phyloP scores from a whole-genome alignment of 371 early-diverging fungal species.

The Entomophthora muscae region DNA sequence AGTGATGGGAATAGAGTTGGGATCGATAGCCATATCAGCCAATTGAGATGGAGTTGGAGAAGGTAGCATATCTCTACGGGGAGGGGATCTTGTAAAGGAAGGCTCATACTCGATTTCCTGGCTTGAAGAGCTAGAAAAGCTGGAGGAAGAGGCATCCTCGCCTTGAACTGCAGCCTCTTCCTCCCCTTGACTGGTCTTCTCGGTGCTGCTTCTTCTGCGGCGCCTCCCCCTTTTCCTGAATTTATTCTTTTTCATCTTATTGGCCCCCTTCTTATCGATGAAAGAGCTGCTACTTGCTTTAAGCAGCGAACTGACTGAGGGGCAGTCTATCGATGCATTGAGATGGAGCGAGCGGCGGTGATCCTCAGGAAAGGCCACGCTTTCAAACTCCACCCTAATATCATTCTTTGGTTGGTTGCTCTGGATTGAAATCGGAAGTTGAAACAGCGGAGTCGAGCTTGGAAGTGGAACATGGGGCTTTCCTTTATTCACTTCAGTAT shows the following conservation, averaged over 20 bases:
- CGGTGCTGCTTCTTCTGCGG: neutral
- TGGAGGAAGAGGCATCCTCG: neutral
- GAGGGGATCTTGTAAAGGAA: neutral
- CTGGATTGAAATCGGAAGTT: neutral
- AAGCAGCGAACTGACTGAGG: neutral
- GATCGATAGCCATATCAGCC: conserved; percentile 5
- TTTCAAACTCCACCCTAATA: neutral
- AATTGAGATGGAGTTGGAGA: conserved; percentile 8
- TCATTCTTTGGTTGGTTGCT: neutral
- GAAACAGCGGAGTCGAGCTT: neutral
- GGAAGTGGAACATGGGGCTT: neutral
- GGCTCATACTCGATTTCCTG: neutral
- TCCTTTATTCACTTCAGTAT: neutral
- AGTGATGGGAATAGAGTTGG: conserved; percentile 1
- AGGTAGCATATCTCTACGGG: conserved; percentile 8
- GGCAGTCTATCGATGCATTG: neutral
- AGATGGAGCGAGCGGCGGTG: neutral
- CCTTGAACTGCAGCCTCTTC: neutral
- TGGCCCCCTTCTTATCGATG: neutral
- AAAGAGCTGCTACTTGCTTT: neutral
- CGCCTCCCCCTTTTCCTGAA: neutral
- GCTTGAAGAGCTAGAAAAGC: neutral
- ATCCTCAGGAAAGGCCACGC: neutral
- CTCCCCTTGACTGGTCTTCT: neutral
- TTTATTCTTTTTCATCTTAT: neutral